Base-by-base conservation (phyloP, 148 eudicot genomes). In the Talinum fruticosum region DNA sequence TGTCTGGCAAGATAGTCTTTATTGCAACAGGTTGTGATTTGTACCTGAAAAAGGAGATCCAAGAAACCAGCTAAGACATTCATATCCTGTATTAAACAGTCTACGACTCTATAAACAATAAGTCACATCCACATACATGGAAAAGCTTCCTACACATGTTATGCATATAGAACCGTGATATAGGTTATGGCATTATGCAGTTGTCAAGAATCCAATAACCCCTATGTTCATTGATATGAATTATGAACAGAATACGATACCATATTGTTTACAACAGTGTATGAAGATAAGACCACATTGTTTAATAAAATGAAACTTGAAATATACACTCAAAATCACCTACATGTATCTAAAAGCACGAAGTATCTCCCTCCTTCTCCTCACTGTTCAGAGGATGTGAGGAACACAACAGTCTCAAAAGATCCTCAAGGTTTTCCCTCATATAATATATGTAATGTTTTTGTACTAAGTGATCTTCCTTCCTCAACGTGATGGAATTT, bases 1-100 rank as follows among this genome's bases (percentile, higher is more conserved):
- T 47, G 5, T 74, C 85, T 28, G 83, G 79, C 72, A 76, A 78
- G 61, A 78, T 71, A 12, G 78, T 74, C 71, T 85, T 85, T 69
- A 85, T 71, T 6, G 87, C 85, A 65, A 82, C 85, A 67, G 82
- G 82, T 21, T 28, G 73, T 78, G 83, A 82, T 29, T 71, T 78
- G 59, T 85, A 85, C 77, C 87, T 85, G 79, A 72, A 37, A 73
- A 75, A 19, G 10, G 24, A 8, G 21, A 57, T 35, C 2, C 33
- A 66, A 74, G 77, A 36, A 49, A 73, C 24, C 64, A 35, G 13
- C 10, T 14, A 66, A 6, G 26, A 8, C 34, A 71, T 15, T 73
- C 30, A 32, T 37, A 26, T 21, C 15, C 51, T 41, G 34, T 34
- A 21, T 34, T 34, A 18, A 5, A 1, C 37, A 33, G 6, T 68